Base-by-base conservation (phyloP, 441 rosid species). In the Capsella rubella region DNA sequence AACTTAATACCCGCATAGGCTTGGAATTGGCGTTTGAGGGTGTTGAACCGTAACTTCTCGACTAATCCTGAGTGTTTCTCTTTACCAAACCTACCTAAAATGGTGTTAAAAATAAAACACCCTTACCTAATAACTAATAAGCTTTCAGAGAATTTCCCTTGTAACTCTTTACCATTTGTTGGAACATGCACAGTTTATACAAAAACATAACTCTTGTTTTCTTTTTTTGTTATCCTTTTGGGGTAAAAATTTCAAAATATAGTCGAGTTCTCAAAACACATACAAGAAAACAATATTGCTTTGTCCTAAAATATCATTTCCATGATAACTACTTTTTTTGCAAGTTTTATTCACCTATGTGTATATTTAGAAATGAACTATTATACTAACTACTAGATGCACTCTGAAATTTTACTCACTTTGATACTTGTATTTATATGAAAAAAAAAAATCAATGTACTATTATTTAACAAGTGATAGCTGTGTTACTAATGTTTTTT, bases 41-140 rank as follows among this genome's bases (percentile, higher is more conserved):
- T 29, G 81, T 77, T 73, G 21, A 74, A 49, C 54, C 13, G 9
- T 1, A 49, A 66, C 77, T 74, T 59, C 75, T 79, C 45, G 73
- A 67, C 72, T 31, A 74, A 72, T 66, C 45, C 14, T 29, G 62
- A 77, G 16, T 51, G 73, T 63, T 77, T 70, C 54, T 55, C 62
- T 60, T 68, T 77, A 77, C 78, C 83, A 76, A 77, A 71, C 49
- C 40, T 51, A 74, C 83, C 83, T 73, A 77, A 40, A 45, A 18
- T 29, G 25, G 25, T 21, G 25, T 21, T 21, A 21, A 21, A 16
- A 16, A 16, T 16, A 16, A 21, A 21, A 21, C 25, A 21, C 25
- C 25, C 2, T 21, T 21, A 21, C 25, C 25, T 21, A 21, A 21
- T 21, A 21, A 21, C 25, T 21, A 21, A 21, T 21, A 21, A 21